phyloP scores from a whole-genome alignment of 2,329 filamentous ascomycete species.

The Apiospora hydei region DNA sequence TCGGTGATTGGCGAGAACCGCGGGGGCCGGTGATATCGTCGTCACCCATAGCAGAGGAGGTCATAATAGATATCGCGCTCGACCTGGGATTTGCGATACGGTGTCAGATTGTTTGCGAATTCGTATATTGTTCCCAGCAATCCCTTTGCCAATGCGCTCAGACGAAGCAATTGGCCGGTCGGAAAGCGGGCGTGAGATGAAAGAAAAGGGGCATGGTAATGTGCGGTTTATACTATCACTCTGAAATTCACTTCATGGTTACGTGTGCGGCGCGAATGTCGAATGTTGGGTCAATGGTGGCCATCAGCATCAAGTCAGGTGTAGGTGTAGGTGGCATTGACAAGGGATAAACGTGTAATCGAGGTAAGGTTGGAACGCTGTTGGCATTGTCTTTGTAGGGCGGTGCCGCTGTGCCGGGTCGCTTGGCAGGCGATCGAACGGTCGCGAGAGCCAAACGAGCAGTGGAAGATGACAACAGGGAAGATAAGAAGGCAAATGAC shows the following conservation, averaged over 20 bases:
- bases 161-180: neutral
- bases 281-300: neutral
- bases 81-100: neutral
- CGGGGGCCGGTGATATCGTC: neutral
- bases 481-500: neutral
- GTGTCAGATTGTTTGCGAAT: neutral
- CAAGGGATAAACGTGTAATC: neutral
- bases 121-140: neutral
- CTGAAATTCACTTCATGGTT: neutral
- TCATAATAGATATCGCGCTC: neutral
- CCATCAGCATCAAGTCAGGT: neutral
- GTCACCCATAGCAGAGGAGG: neutral
- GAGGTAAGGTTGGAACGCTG: neutral
- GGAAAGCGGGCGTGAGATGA: neutral
- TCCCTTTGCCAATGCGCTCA: neutral
- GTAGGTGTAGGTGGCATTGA: neutral
- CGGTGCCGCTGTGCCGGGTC: neutral
- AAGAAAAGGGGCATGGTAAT: neutral
- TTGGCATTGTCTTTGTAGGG: neutral
- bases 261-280: neutral
- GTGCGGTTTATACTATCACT: neutral
- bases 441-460: neutral
- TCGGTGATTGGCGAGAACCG: conserved; percentile 31
- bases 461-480: neutral
- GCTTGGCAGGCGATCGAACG: neutral